These are phyloP conservation scores for Akanthomyces dipterigenus DNA, from an alignment of 2,329 filamentous ascomycete species.

Conservation along the genomic window DNA sequence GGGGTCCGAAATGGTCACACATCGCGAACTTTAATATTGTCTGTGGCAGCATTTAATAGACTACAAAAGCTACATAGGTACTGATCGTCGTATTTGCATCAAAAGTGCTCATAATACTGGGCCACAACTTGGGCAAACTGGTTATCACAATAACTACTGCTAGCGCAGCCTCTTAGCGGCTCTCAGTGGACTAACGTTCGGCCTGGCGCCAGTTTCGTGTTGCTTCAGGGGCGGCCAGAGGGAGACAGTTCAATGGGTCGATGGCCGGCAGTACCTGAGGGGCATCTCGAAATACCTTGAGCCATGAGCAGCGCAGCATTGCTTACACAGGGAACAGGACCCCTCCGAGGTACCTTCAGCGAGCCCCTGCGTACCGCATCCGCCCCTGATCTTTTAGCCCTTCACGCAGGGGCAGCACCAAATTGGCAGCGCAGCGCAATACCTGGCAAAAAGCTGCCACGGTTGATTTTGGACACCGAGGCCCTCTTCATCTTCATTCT, in stretches of 20 bases:
- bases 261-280: neutral
- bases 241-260: neutral
- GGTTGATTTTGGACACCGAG: neutral
- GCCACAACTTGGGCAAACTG: neutral
- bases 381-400: neutral
- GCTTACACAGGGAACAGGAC: neutral
- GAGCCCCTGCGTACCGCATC: neutral
- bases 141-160: neutral
- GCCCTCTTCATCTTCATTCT: neutral
- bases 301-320: neutral
- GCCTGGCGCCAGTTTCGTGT: constrained; percentile 5
- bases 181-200: neutral
- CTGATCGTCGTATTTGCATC: neutral
- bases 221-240: constrained; percentile 6
- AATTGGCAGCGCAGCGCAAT: constrained; percentile 4
- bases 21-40: no score
- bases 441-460: constrained; percentile 12
- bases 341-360: neutral
- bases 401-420: neutral
- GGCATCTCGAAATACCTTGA: neutral
- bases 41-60: no score
- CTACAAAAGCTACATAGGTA: neutral
- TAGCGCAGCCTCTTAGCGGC: neutral
- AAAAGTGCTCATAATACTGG: neutral
- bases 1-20: no score